Evolutionary conservation across 2,329 filamentous ascomycete genomes (phyloP).

Genomic region (Fusarium sp.): DNA sequence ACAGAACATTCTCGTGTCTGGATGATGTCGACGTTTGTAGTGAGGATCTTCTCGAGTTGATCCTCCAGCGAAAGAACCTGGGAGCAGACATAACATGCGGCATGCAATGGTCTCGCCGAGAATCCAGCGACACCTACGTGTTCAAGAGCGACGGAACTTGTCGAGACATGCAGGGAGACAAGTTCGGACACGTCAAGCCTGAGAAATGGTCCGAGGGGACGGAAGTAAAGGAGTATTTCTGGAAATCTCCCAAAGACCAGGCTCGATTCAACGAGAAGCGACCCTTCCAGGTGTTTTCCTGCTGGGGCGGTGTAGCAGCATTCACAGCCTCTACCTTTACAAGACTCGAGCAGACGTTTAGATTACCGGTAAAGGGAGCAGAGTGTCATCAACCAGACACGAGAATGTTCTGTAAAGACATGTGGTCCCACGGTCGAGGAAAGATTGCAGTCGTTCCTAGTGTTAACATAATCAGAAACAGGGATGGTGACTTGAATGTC

Average conservation of each 20-base stretch:
- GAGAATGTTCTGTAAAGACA: conserved; percentile 62
- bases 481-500: conserved; percentile 53
- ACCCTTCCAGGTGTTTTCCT: conserved; percentile 66
- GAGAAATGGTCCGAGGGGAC: conserved; percentile 53
- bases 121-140: not conserved
- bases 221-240: conserved; percentile 60
- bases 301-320: conserved; percentile 64
- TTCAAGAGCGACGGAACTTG: conserved; percentile 48
- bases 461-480: conserved; percentile 60
- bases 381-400: conserved; percentile 64
- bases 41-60: conserved; percentile 64
- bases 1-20: too few relatives aligned
- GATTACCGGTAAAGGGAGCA: conserved; percentile 24
- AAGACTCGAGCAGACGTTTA: conserved; percentile 51
- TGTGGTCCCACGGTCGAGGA: conserved; percentile 58
- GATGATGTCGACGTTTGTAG: conserved; percentile 61
- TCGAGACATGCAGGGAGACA: conserved; percentile 59
- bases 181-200: conserved; percentile 48
- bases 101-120: conserved; percentile 49
- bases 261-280: conserved; percentile 46
- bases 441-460: conserved; percentile 63
- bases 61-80: conserved; percentile 56
- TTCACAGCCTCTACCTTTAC: conserved; percentile 42
- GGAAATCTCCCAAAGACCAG: conserved; percentile 53
- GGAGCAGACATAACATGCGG: conserved; percentile 63